These are phyloP conservation scores for Leccinum incarnatum DNA, from an alignment of 768 basidiomycete genomes.

Conservation along the genomic window DNA sequence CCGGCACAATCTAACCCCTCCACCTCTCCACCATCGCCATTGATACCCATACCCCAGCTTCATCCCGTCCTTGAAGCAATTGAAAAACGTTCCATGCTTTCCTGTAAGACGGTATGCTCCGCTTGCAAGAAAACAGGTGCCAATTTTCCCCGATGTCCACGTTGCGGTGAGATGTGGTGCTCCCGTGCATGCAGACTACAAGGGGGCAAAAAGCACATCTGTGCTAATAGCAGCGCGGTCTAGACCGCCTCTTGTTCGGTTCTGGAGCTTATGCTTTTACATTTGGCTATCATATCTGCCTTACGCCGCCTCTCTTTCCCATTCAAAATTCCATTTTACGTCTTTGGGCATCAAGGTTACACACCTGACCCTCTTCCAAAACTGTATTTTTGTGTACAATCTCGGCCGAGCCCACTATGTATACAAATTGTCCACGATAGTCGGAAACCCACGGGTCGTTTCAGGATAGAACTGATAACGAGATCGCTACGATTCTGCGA, in stretches of 20 bases:
- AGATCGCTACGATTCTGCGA: constrained; percentile 20
- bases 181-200: constrained; percentile 58
- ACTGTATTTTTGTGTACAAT: constrained; percentile 1
- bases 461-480: neutral
- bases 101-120: constrained; percentile 42
- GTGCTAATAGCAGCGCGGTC: constrained; percentile 22
- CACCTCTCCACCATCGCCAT: constrained; percentile 20
- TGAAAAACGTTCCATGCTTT: constrained; percentile 53
- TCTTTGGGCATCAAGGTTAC: neutral
- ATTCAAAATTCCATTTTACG: neutral
- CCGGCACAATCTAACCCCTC: constrained; percentile 2
- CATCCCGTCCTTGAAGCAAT: constrained; percentile 50
- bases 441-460: neutral
- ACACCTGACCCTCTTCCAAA: neutral
- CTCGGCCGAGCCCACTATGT: neutral
- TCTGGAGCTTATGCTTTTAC: neutral
- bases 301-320: neutral
- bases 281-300: neutral
- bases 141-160: constrained; percentile 61
- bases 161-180: constrained; percentile 61
- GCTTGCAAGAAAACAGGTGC: constrained; percentile 51
- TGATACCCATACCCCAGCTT: constrained; percentile 15
- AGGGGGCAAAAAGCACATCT: constrained; percentile 51
- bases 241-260: constrained; percentile 4
- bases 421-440: neutral